Evolutionary conservation across 2,329 filamentous ascomycete genomes (phyloP).

Genomic region (Cadophora sp.): DNA sequence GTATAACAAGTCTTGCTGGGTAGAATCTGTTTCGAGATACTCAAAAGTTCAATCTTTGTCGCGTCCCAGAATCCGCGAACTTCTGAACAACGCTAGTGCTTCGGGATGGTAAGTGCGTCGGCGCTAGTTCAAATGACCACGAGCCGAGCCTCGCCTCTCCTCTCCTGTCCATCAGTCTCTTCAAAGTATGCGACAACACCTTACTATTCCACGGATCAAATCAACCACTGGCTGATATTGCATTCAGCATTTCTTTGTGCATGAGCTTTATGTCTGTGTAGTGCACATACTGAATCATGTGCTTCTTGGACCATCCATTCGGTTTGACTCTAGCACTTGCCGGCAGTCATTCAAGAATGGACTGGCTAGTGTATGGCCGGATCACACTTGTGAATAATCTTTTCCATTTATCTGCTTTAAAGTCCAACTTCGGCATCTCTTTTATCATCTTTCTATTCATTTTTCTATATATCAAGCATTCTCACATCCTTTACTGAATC

Average conservation of each 20-base stretch:
- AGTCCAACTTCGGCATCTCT: not conserved
- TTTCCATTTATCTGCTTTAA: not conserved
- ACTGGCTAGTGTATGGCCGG: not conserved
- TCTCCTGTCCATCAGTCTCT: too few species aligned
- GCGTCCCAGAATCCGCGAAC: slow-evolving; percentile 17
- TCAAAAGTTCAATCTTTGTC: not conserved
- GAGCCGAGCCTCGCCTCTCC: too few species aligned
- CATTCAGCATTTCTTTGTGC: not conserved
- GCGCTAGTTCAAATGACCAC: not conserved
- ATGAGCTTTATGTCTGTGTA: not conserved
- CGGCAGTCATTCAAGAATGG: not conserved
- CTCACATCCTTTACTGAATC: not conserved
- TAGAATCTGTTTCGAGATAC: not conserved
- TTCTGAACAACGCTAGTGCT: slow-evolving; percentile 4
- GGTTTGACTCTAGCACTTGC: not conserved
- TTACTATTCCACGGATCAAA: too few species aligned
- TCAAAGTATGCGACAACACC: too few species aligned
- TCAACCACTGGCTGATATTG: not conserved
- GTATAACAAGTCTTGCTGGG: not conserved
- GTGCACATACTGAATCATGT: not conserved
- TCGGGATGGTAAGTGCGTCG: not conserved
- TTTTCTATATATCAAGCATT: not conserved
- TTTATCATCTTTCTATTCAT: not conserved
- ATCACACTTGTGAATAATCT: not conserved
- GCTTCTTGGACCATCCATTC: not conserved